Evolutionary conservation across 805 yeast species (phyloP), one percentile per base, ranked within the genome.

Genomic region (Schwanniomyces yamadae): DNA sequence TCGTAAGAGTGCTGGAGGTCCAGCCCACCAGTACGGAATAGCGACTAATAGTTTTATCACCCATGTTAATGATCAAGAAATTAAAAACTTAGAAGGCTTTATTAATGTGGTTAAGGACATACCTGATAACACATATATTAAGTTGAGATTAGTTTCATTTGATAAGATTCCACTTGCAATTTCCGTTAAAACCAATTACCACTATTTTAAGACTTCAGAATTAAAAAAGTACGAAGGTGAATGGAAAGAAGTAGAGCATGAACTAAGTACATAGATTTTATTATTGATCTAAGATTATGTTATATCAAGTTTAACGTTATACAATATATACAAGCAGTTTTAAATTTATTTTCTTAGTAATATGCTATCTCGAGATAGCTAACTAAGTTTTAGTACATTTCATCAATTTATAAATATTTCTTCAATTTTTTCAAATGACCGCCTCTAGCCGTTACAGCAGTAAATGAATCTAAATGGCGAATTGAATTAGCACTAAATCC

Each of bases 111-210:
- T 84, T n/a, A 77, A 75, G 45, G 59, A 69, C 12, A 82, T 89
- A 33, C 82, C 87, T 4, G 95, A 89, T 50, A 77, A 80, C 45
- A 78, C 90, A 3, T 90, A 88, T 52, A 83, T 87, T 50, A 84
- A 87, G 52, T 63, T 90, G 42, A 77, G 95, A 44, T 64, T 85
- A 24, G 90, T 88, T 29, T 78, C 95, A 1, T 88, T 84, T 59
- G 96, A 90, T 49, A 83, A 84, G 42, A 80, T 87, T 16, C 95
- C 96, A 14, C 77, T 82, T 49, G 96, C 96, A 1, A 80, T 83
- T 31, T 82, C 95, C 1, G 60, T 89, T 48, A 86, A 87, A 62
- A 86, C 95, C 1, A 87, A 86, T 57, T 84, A 86, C 53, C 96
- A 89, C 54, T 89, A 89, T 55, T 89, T 87, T 68, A 87, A 88